Conservation (phyloP, 75 land plant species). For the Ceratopteris richardii region DNA sequence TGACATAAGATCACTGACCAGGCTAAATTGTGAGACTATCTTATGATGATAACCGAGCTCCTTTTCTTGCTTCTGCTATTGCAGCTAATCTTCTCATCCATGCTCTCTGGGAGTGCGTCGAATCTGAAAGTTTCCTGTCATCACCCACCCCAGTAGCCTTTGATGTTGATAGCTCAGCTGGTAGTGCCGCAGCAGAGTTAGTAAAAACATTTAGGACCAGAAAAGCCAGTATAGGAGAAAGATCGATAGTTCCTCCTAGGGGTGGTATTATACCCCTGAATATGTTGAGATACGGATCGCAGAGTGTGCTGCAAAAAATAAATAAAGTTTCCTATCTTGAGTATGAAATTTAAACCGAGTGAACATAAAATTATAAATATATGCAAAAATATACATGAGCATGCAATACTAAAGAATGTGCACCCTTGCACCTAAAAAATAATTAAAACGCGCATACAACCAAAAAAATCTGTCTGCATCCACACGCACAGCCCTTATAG, state of each 20-base stretch:
- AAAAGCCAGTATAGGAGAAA: conserved; percentile 94
- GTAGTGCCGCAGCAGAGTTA: conserved; percentile 89
- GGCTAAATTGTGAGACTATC: no score
- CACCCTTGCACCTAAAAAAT: background rate
- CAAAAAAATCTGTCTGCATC: no score
- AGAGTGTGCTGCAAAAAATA: conserved; percentile 58
- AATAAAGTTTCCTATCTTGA: no score
- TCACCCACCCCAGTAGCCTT: background rate
- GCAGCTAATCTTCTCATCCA: conserved; percentile 40
- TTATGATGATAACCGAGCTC: no score
- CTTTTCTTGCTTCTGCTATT: background rate
- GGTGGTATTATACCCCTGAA: conserved; percentile 96
- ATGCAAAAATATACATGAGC: no score
- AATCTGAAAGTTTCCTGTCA: background rate
- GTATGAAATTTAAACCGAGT: no score
- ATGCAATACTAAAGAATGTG: background rate
- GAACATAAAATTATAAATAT: no score
- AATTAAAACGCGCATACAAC: background rate
- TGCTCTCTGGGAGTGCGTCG: conserved; percentile 27
- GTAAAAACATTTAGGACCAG: conserved; percentile 78
- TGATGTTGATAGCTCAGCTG: conserved; percentile 64
- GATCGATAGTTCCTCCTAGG: conserved; percentile 77
- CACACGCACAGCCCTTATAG: no score
- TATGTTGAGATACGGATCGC: conserved; percentile 96
- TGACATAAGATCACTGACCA: no score